These are phyloP conservation scores for Immersiella caudata DNA, from an alignment of 495 filamentous ascomycete species.

Conservation along the genomic window DNA sequence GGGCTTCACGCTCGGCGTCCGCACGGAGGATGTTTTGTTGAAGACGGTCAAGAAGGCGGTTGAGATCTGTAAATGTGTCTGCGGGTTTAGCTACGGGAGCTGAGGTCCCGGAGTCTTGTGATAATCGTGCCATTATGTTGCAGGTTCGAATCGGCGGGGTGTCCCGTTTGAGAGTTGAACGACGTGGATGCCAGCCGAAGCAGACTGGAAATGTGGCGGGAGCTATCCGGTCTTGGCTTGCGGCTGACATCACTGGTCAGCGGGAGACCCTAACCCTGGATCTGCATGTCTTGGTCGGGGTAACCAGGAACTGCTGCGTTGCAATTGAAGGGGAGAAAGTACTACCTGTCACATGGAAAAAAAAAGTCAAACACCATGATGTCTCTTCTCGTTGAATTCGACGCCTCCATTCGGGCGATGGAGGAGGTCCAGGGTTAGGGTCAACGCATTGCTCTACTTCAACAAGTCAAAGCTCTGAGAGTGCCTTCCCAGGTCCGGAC, in stretches of 20 bases:
- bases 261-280: slow-evolving; percentile 26
- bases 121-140: slow-evolving; percentile 36
- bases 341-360: neutral
- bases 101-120: slow-evolving; percentile 24
- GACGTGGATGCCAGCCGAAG: neutral
- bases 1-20: slow-evolving; percentile 58
- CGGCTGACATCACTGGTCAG: slow-evolving; percentile 14
- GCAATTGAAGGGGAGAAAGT: neutral
- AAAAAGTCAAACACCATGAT: neutral
- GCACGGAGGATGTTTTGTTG: slow-evolving; percentile 72
- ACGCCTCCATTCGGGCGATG: neutral
- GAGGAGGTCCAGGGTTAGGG: slow-evolving; percentile 3
- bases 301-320: neutral
- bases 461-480: neutral
- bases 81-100: slow-evolving; percentile 18
- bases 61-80: slow-evolving; percentile 58
- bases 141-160: neutral
- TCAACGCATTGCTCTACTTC: neutral
- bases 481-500: neutral
- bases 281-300: neutral
- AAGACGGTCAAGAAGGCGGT: slow-evolving; percentile 72
- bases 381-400: neutral
- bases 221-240: slow-evolving; percentile 1
- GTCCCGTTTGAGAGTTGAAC: neutral
- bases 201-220: neutral